Base-by-base conservation (phyloP, 2,329 filamentous ascomycete genomes). In the Chrysoporthe austroafricana region DNA sequence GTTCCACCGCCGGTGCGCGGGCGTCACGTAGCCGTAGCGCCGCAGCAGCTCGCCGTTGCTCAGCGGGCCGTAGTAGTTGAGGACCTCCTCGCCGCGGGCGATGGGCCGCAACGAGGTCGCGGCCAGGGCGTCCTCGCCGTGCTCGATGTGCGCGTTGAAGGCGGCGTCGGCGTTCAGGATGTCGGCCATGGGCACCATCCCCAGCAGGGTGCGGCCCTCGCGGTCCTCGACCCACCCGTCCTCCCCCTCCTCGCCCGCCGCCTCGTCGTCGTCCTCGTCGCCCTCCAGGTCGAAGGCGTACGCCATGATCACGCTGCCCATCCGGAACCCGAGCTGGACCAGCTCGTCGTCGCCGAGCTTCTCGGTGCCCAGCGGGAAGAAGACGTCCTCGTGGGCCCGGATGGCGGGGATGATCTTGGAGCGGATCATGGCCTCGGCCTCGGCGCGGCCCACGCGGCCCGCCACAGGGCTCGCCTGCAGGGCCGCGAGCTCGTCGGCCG, bases 101-200 rank as follows among this genome's bases (percentile, higher is more conserved):
- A 97, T 93, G 0, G 86, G 79, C 56, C 89, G 87, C 68, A 94
- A 82, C 0, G 91, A 84, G 34, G 89, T 91, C 77, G 96, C 95
- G 2, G 89, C 88, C 9, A 97, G 82, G 13, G 78, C 78, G 14
- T 83, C 78, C 44, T 85, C 82, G 50, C 79, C 82, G 66, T 87
- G 85, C 72, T 86, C 85, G 59, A 86, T 83, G 66, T 87, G 83
- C 3, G 83, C 80, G 72, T 97, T 97, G 77, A 96, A 96, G 71
- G 93, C 89, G 4, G 91, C 93, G 76, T 97, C 92, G 0, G 94
- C 93, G 74, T 97, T 97, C 43, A 97, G 84, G 74, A 97, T 90
- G 76, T 97, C 94, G 1, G 94, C 94, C 82, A 97, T 86, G 1
- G 94, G 93, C 0, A 97, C 91, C 92, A 97, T 96, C 63, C 91